Conservation (phyloP, 495 filamentous ascomycete genomes). For the Hypoxylon subgilvum region DNA sequence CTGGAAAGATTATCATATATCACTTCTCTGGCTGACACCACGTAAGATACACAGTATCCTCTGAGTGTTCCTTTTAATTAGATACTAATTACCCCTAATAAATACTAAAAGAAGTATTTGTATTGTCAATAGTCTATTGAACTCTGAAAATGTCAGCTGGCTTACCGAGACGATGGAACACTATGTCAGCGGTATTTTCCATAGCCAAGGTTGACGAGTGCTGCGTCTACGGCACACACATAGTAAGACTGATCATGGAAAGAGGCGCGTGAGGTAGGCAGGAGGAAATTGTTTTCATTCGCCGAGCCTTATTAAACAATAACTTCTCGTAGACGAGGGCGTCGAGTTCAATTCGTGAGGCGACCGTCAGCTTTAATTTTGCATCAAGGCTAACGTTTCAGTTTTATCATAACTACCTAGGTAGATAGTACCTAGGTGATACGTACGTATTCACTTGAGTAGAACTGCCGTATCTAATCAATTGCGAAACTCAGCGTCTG, state of each 20-base stretch:
- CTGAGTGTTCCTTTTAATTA: no score
- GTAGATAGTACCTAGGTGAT: no score
- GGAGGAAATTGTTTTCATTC: slow-evolving; percentile 4
- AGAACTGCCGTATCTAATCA: neutral
- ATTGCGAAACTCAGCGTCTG: slow-evolving; percentile 2
- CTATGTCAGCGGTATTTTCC: neutral
- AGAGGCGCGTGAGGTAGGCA: neutral
- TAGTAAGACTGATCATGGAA: neutral
- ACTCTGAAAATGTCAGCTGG: neutral
- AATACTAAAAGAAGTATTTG: no score
- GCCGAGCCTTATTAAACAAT: slow-evolving; percentile 15
- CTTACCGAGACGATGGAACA: neutral
- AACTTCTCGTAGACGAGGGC: neutral
- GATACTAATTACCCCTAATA: no score
- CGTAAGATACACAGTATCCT: no score
- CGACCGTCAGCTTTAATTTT: slow-evolving; percentile 7
- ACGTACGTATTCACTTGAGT: slow-evolving; percentile 4
- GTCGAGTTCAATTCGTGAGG: slow-evolving; percentile 1
- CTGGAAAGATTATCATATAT: no score
- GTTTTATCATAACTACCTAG: neutral
- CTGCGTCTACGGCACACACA: neutral
- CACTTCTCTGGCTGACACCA: no score
- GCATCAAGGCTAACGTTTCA: neutral
- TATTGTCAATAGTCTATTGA: no score
- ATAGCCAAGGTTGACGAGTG: neutral